Conservation (phyloP, 805 yeast species). For the baker's yeast (Saccharomyces cerevisiae) region DNA sequence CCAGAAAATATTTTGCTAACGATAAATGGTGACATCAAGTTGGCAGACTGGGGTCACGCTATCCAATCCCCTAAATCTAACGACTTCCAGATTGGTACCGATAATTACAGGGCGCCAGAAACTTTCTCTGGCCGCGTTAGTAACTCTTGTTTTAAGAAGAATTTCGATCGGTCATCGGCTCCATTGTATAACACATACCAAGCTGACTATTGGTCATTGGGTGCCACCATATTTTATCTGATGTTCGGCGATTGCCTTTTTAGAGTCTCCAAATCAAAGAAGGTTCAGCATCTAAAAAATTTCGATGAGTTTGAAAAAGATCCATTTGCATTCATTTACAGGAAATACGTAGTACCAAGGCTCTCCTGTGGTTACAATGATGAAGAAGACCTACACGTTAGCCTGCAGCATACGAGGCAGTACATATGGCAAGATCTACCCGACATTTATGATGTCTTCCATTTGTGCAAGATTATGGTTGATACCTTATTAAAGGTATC, state of each 20-base stretch:
- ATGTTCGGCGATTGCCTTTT: constrained; percentile 83
- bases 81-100: constrained; percentile 56
- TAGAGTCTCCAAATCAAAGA: constrained; percentile 26
- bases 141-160: background rate
- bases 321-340: constrained; percentile 19
- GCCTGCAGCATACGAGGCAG: constrained; percentile 7
- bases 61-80: constrained; percentile 30
- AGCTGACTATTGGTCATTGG: constrained; percentile 85
- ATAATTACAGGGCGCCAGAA: constrained; percentile 91
- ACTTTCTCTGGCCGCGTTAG: constrained; percentile 35
- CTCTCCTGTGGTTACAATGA: constrained; percentile 6
- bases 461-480: constrained; percentile 11
- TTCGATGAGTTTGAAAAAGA: constrained; percentile 13
- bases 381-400: constrained; percentile 2
- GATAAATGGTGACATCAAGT: constrained; percentile 42
- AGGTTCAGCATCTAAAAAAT: constrained; percentile 4
- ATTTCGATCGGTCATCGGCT: background rate
- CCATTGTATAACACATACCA: constrained; percentile 57
- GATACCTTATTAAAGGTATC: constrained; percentile 7
- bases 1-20: constrained; percentile 62
- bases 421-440: constrained; percentile 14
- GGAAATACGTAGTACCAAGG: constrained; percentile 17
- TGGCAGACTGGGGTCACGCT: constrained; percentile 71
- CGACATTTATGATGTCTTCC: constrained; percentile 6
- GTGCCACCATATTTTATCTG: constrained; percentile 68